Percentiles rank a stretch among this genome's conserved stretches.
Conservation (phyloP, 225 moss, liverwort and hornwort species). For the Marchantia paleacea region DNA sequence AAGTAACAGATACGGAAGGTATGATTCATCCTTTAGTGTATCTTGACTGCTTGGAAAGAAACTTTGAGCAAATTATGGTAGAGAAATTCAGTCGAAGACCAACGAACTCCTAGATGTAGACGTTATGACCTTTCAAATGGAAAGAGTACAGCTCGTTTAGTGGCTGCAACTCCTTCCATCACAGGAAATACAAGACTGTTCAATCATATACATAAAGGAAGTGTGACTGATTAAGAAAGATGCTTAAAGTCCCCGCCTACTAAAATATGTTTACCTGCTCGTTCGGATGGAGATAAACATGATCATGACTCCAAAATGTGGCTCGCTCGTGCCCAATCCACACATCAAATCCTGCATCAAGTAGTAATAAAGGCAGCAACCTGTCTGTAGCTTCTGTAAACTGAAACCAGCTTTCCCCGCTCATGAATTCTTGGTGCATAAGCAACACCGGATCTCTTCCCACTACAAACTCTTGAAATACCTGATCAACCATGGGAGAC, state of each 20-base stretch:
- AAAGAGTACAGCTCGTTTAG: no score
- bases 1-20: no score
- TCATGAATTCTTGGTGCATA: conserved; percentile 72
- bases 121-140: no score
- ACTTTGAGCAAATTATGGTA: no score
- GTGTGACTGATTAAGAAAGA: no score
- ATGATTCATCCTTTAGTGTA: no score
- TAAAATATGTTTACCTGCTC: conserved; percentile 33
- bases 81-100: no score
- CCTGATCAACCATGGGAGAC: conserved; percentile 10
- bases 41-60: no score
- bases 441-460: conserved; percentile 55
- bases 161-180: no score
- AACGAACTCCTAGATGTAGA: no score
- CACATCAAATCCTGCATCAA: conserved; percentile 71
- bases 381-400: conserved; percentile 30
- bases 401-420: conserved; percentile 64
- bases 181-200: neutral
- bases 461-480: neutral
- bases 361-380: conserved; percentile 58
- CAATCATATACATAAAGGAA: no score
- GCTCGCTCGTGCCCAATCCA: conserved; percentile 91
- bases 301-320: conserved; percentile 71
- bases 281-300: conserved; percentile 29
- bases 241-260: no score